Evolutionary conservation across 495 filamentous ascomycete species (phyloP).

Genomic region (Wilcoxina mikolae): DNA sequence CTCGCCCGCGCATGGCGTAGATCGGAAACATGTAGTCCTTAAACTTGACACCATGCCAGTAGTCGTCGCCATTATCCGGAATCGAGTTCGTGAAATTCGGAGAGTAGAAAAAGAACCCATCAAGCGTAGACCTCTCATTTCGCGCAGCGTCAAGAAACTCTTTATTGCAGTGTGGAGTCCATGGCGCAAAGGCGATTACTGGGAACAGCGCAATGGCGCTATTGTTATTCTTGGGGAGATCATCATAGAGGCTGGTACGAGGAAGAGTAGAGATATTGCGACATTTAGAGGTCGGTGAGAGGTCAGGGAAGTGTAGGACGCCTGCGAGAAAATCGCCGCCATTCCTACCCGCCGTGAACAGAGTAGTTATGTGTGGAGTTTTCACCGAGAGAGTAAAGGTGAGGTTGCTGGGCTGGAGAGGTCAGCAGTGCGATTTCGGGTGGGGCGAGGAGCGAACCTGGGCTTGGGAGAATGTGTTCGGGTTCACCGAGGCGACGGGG

Average conservation of each 20-base stretch:
- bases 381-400: conserved; percentile 19
- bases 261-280: conserved; percentile 47
- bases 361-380: conserved; percentile 15
- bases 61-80: conserved; percentile 40
- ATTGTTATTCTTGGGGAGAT: conserved; percentile 52
- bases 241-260: conserved; percentile 43
- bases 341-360: conserved; percentile 17
- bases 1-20: conserved; percentile 61
- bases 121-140: conserved; percentile 33
- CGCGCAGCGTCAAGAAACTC: conserved; percentile 52
- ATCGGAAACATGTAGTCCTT: conserved; percentile 51
- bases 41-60: conserved; percentile 52
- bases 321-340: conserved; percentile 34
- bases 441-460: conserved; percentile 9
- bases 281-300: conserved; percentile 44
- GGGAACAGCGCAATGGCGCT: conserved; percentile 6
- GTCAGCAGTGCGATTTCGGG: neutral
- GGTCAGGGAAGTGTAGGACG: conserved; percentile 67
- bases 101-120: conserved; percentile 63
- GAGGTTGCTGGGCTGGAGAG: neutral
- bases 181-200: conserved; percentile 70
- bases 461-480: conserved; percentile 15
- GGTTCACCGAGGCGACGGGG: conserved; percentile 16
- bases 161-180: conserved; percentile 56
- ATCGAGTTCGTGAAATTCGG: conserved; percentile 45